phyloP scores from a whole-genome alignment of 176 grass and related monocot species.

The Triticum monococcum region DNA sequence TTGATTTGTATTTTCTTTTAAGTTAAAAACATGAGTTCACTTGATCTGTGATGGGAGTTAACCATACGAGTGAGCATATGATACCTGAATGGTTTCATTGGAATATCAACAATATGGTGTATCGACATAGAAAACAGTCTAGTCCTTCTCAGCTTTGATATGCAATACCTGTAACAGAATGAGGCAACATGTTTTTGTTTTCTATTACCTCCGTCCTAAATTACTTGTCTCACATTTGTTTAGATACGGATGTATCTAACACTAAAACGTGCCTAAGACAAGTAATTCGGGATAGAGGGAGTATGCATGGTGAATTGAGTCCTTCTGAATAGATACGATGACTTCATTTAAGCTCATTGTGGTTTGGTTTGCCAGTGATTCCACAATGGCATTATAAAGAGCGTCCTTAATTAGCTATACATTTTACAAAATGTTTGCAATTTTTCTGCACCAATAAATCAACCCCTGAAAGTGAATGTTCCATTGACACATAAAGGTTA shows the following conservation, averaged over 20 bases:
- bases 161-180: not conserved
- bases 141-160: not conserved
- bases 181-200: constrained; percentile 1
- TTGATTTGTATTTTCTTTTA: not conserved
- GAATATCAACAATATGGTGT: not conserved
- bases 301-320: not conserved
- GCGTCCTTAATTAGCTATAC: too few relatives aligned
- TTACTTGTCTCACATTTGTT: too few relatives aligned
- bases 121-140: not conserved
- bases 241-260: too few relatives aligned
- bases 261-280: too few relatives aligned
- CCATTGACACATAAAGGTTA: not conserved
- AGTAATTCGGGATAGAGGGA: too few relatives aligned
- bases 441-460: not conserved
- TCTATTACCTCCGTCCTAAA: not conserved
- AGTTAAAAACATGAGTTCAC: not conserved
- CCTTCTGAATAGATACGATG: not conserved
- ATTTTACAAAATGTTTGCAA: not conserved
- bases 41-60: not conserved
- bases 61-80: not conserved
- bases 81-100: not conserved
- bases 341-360: not conserved
- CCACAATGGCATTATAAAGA: too few relatives aligned
- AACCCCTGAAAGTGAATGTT: not conserved
- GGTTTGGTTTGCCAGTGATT: not conserved